Evolutionary conservation across 2,329 filamentous ascomycete species (phyloP).

Genomic region (Ophioceras dolichostomum): DNA sequence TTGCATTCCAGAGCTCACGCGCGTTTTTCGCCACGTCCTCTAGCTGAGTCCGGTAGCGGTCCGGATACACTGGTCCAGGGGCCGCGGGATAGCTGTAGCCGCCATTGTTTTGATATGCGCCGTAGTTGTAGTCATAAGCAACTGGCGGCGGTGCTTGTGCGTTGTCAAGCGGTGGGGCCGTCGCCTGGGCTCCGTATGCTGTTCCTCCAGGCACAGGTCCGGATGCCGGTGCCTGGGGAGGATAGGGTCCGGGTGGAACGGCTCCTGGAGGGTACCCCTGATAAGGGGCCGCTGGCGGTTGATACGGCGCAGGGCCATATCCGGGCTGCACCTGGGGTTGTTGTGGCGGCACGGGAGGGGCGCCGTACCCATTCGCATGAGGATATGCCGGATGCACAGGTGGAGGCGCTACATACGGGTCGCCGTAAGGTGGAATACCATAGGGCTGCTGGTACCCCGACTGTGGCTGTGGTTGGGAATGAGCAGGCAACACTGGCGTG

Average conservation of each 20-base stretch:
- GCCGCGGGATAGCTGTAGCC: constrained; percentile 7
- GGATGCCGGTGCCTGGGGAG: too few species aligned
- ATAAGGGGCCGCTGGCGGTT: constrained; percentile 6
- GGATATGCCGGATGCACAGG: constrained; percentile 13
- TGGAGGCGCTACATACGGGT: constrained; percentile 3
- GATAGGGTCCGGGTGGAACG: background rate
- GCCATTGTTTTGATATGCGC: constrained; percentile 11
- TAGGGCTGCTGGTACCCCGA: constrained; percentile 5
- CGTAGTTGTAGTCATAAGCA: constrained; percentile 11
- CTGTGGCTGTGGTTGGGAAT: too few species aligned
- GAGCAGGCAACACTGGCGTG: too few species aligned
- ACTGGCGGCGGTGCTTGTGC: constrained; percentile 5
- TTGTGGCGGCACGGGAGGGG: too few species aligned
- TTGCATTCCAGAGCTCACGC: constrained; percentile 49
- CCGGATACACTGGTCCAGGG: constrained; percentile 19
- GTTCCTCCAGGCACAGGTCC: too few species aligned
- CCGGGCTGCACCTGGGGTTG: constrained; percentile 4
- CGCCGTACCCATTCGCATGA: constrained; percentile 6
- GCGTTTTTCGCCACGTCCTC: constrained; percentile 41
- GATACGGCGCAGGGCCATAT: constrained; percentile 9
- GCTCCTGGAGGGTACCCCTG: constrained; percentile 1
- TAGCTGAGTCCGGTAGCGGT: constrained; percentile 32
- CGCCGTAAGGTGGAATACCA: background rate
- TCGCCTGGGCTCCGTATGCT: too few species aligned
- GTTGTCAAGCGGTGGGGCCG: background rate